Evolutionary conservation across 2,329 filamentous ascomycete genomes (phyloP), one percentile per base, ranked within the genome.

Genomic region (Samsoniella hepiali): DNA sequence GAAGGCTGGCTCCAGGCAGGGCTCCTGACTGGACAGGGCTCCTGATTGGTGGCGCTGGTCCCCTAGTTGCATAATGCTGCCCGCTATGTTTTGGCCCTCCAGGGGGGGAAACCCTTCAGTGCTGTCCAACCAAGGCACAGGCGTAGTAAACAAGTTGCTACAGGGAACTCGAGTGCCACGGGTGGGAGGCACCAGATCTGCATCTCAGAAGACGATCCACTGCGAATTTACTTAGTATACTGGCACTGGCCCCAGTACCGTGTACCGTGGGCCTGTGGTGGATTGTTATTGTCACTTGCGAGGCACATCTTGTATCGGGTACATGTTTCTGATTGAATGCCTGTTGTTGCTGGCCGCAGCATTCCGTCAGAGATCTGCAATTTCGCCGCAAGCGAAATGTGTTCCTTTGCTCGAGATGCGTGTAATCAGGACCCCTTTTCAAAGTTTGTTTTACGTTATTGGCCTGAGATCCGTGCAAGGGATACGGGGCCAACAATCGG

Each of bases 151-250:
- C 44, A 51, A 42, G 11, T 40, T 42, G 34, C 22, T 50, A 32
- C 57, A 42, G 32, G 36, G 56, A 17, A 44, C 54, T 11, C 49
- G 5, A 5, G 44, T 49, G 34, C 32, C 44, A 36, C 56, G 11
- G 44, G 31, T 40, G 27, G 29, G 44, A 8, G 15, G 38, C 38
- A 40, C 47, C 29, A 61, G 58, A 61, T 61, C 58, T 53, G 47
- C 58, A 61, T 60, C 47, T 51, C n/a, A 31, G 11, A 31, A 34
- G 45, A 32, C 57, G 47, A 54, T 61, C 58, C 49, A 42, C 36
- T 27, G 34, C 36, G 38, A 45, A 61, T 45, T 44, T 32, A 42
- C 32, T 22, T 10, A n/a, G 38, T 13, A 22, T 22, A 22, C 22
- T 22, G 22, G 22, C 22, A 22, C 22, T 22, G 22, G 22, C 22